Evolutionary conservation across 768 basidiomycete genomes (phyloP).

Genomic region (Mrakia frigida): DNA sequence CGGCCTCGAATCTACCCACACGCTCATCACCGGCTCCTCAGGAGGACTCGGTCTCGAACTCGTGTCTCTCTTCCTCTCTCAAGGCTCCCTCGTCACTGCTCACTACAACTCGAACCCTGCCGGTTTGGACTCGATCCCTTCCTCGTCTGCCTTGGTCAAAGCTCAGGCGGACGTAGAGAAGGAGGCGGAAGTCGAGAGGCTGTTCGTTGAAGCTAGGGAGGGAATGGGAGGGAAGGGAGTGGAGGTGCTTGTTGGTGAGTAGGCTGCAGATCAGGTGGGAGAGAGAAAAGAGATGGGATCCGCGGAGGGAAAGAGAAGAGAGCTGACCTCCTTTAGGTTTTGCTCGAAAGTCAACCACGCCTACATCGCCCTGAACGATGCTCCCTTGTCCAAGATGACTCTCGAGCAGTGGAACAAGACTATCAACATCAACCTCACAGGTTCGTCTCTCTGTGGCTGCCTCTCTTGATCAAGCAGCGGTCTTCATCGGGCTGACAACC

Average conservation of each 20-base stretch:
- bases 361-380: conserved; percentile 42
- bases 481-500: neutral
- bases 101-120: conserved; percentile 59
- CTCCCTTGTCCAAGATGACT: conserved; percentile 56
- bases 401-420: conserved; percentile 62
- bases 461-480: neutral
- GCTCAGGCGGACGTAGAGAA: conserved; percentile 58
- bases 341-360: conserved; percentile 56
- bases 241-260: conserved; percentile 44
- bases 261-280: neutral
- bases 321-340: conserved; percentile 43
- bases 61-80: conserved; percentile 57
- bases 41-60: conserved; percentile 70
- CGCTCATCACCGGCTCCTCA: conserved; percentile 65
- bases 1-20: conserved; percentile 57
- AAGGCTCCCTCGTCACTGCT: conserved; percentile 65
- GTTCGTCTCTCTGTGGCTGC: neutral
- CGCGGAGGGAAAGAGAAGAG: neutral
- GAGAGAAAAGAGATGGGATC: neutral
- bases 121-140: conserved; percentile 45
- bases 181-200: conserved; percentile 53
- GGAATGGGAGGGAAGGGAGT: conserved; percentile 34
- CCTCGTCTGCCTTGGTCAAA: conserved; percentile 42
- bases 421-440: conserved; percentile 58
- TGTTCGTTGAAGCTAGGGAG: conserved; percentile 47